phyloP scores from a whole-genome alignment of 768 basidiomycete genomes.

The Rhodosporidiobolus odoratus region DNA sequence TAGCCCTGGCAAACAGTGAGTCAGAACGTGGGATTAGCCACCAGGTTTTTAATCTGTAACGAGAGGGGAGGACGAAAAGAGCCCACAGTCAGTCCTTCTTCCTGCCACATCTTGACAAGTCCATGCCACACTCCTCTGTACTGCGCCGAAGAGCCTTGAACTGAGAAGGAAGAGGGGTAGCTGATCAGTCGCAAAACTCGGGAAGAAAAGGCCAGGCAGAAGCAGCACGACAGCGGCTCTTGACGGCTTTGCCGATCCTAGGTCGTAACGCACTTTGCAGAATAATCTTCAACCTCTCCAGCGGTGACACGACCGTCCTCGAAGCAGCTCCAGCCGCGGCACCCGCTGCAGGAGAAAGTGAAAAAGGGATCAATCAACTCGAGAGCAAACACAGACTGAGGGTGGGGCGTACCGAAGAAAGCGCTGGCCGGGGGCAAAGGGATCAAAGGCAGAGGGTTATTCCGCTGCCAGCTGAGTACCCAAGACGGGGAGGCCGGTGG shows the following conservation, averaged over 20 bases:
- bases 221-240: neutral
- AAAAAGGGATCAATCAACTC: too few relatives aligned
- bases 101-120: conserved; percentile 80
- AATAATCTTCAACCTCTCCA: conserved; percentile 93
- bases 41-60: too few relatives aligned
- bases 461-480: conserved; percentile 6
- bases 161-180: conserved; percentile 1
- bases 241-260: conserved; percentile 1
- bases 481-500: neutral
- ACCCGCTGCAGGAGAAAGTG: conserved; percentile 36
- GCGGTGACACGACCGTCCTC: conserved; percentile 82
- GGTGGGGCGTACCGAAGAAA: conserved; percentile 22
- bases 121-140: conserved; percentile 82
- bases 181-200: too few relatives aligned
- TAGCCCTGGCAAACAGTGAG: conserved; percentile 54
- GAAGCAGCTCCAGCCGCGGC: conserved; percentile 57
- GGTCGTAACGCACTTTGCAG: conserved; percentile 50
- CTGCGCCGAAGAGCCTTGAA: conserved; percentile 59
- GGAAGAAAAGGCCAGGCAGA: neutral
- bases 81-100: conserved; percentile 67
- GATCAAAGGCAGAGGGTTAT: neutral
- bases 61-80: neutral
- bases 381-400: too few relatives aligned
- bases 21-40: neutral
- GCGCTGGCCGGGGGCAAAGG: conserved; percentile 28